Evolutionary conservation across 345 rosid genomes (phyloP).

Genomic region (Garcia nutans): DNA sequence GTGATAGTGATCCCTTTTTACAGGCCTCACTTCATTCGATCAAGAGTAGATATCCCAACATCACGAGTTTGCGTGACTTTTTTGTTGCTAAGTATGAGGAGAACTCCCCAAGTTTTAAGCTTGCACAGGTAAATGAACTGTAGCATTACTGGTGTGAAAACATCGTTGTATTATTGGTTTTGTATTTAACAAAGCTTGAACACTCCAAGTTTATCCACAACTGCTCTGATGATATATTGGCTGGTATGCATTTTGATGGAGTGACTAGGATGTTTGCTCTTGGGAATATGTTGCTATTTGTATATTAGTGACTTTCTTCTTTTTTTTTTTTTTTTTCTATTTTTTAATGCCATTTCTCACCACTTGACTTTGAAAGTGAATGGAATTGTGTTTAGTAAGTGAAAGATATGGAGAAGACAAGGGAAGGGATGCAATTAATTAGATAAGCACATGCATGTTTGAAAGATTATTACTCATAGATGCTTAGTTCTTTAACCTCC

Average conservation of each 20-base stretch:
- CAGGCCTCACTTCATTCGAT: conserved; percentile 98
- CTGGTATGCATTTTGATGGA: background rate
- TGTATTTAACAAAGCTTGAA: conserved; percentile 5
- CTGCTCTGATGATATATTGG: background rate
- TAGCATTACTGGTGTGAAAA: conserved; percentile 8
- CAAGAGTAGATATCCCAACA: conserved; percentile 88
- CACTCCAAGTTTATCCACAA: background rate
- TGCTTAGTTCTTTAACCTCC: no score
- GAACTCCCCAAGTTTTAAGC: conserved; percentile 83
- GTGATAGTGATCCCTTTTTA: conserved; percentile 24
- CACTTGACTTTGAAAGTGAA: background rate
- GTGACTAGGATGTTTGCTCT: background rate
- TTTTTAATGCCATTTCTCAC: background rate
- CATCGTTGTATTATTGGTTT: background rate
- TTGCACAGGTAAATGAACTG: conserved; percentile 77
- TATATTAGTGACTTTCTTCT: background rate
- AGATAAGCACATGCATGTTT: no score
- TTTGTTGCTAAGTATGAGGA: conserved; percentile 87
- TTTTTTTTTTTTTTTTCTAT: background rate
- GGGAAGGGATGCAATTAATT: no score
- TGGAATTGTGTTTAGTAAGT: background rate
- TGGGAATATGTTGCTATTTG: background rate
- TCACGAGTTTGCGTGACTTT: conserved; percentile 85
- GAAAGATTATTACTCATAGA: no score
- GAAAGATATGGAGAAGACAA: no score